These are phyloP conservation scores for Coemansia asiatica DNA, from an alignment of 192 early-diverging fungal genomes.

Conservation along the genomic window DNA sequence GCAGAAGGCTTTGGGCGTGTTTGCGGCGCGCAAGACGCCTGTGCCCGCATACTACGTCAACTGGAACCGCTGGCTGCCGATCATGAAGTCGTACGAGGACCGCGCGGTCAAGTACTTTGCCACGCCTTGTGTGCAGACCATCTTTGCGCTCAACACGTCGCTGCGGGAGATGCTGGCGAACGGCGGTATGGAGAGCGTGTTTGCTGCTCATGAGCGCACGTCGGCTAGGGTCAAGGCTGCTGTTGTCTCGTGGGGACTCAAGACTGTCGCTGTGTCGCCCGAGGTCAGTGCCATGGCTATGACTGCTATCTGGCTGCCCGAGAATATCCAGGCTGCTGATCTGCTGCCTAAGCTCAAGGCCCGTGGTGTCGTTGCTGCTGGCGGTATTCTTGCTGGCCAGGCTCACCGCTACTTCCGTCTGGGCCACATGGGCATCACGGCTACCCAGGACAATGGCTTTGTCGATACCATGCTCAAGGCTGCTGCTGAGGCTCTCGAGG, in stretches of 20 bases:
- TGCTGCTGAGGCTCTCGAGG: conserved; percentile 60
- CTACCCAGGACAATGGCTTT: conserved; percentile 66
- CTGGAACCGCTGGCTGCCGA: conserved; percentile 94
- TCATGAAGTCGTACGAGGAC: conserved; percentile 95
- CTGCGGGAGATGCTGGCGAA: conserved; percentile 73
- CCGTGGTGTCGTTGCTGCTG: conserved; percentile 85
- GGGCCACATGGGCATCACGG: conserved; percentile 85
- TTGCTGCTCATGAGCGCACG: conserved; percentile 74
- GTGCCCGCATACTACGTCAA: conserved; percentile 88
- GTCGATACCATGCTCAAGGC: conserved; percentile 68
- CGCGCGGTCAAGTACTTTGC: conserved; percentile 94
- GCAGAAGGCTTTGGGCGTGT: conserved; percentile 53
- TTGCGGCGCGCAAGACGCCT: conserved; percentile 65
- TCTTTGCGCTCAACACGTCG: conserved; percentile 83
- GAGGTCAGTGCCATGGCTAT: conserved; percentile 72
- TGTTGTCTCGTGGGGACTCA: conserved; percentile 67
- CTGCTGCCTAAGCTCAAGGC: conserved; percentile 76
- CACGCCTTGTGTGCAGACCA: conserved; percentile 91
- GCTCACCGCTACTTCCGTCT: conserved; percentile 93
- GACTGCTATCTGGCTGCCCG: conserved; percentile 88
- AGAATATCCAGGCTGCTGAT: conserved; percentile 71
- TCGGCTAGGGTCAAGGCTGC: conserved; percentile 73
- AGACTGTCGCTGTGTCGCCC: conserved; percentile 63
- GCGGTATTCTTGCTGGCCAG: conserved; percentile 81
- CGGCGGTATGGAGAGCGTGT: conserved; percentile 72